phyloP scores from a whole-genome alignment of 2,329 filamentous ascomycete species.

The Talaromyces funiculosus region DNA sequence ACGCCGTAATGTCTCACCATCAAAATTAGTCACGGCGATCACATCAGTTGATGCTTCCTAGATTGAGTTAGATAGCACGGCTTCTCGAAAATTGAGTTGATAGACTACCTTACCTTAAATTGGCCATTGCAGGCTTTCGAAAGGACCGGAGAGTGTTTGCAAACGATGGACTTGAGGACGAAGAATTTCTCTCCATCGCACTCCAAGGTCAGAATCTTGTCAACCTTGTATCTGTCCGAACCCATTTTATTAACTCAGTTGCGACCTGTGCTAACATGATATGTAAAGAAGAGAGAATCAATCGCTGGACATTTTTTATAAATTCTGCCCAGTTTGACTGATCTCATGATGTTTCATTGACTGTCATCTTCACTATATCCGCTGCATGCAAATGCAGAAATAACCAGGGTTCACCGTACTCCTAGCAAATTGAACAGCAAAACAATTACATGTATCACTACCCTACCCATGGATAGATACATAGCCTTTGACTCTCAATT shows the following conservation, averaged over 20 bases:
- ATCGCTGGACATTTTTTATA: not conserved
- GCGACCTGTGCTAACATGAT: not conserved
- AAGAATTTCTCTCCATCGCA: not conserved
- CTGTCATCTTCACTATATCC: not conserved
- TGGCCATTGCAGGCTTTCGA: not conserved
- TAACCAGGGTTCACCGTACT: not conserved
- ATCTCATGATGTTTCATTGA: not conserved
- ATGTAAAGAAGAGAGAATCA: not conserved
- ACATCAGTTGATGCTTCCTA: not conserved
- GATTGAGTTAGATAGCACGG: not conserved
- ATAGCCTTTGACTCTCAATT: too few relatives aligned
- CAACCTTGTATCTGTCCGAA: not conserved
- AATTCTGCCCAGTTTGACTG: not conserved
- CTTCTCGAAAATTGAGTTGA: not conserved
- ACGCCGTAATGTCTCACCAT: not conserved
- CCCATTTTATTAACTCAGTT: not conserved
- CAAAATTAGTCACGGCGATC: not conserved
- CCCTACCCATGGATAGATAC: not conserved
- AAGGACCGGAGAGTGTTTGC: not conserved
- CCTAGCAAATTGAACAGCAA: too few relatives aligned
- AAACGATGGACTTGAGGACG: not conserved
- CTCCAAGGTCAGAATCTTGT: not conserved
- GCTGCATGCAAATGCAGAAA: not conserved
- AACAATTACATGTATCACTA: too few relatives aligned
- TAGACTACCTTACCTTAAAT: not conserved